Evolutionary conservation across 1,139 yeast genomes (phyloP).

Genomic region (Geotrichum phurueaensis): DNA sequence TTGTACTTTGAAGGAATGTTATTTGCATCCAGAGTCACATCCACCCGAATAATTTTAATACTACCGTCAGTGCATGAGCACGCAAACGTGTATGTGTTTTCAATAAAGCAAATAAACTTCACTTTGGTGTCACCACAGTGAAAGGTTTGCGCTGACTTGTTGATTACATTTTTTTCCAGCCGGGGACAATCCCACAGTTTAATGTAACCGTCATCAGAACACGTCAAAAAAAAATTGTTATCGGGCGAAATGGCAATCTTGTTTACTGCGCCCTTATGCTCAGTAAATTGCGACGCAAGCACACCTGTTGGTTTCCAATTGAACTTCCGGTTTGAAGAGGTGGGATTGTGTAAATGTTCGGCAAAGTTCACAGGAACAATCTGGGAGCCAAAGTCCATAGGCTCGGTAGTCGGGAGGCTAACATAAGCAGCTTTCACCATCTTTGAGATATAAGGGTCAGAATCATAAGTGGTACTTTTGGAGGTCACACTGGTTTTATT

Average conservation of each 20-base stretch:
- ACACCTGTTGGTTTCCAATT: slow-evolving; percentile 40
- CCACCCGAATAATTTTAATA: slow-evolving; percentile 53
- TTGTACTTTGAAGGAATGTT: slow-evolving; percentile 34
- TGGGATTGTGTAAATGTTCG: slow-evolving; percentile 13
- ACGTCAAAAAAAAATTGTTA: slow-evolving; percentile 65
- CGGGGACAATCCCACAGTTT: slow-evolving; percentile 73
- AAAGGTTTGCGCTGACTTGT: slow-evolving; percentile 45
- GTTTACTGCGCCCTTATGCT: slow-evolving; percentile 50
- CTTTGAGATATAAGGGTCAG: slow-evolving; percentile 55
- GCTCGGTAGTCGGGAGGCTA: slow-evolving; percentile 54
- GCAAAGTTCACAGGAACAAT: slow-evolving; percentile 20
- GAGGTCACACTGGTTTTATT: neutral
- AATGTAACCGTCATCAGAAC: slow-evolving; percentile 65
- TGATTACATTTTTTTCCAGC: slow-evolving; percentile 59
- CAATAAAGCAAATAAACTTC: slow-evolving; percentile 43
- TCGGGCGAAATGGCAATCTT: slow-evolving; percentile 54
- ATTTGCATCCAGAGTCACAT: slow-evolving; percentile 37
- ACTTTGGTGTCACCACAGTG: slow-evolving; percentile 29
- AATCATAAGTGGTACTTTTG: slow-evolving; percentile 38
- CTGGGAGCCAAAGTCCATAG: slow-evolving; percentile 61
- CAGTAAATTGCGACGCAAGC: slow-evolving; percentile 54
- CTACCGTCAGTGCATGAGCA: slow-evolving; percentile 63
- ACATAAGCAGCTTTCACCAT: slow-evolving; percentile 50
- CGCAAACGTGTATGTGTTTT: slow-evolving; percentile 58
- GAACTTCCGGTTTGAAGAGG: slow-evolving; percentile 16